These are phyloP conservation scores for Saturnispora mendoncae DNA, from an alignment of 805 yeast genomes.

Conservation along the genomic window DNA sequence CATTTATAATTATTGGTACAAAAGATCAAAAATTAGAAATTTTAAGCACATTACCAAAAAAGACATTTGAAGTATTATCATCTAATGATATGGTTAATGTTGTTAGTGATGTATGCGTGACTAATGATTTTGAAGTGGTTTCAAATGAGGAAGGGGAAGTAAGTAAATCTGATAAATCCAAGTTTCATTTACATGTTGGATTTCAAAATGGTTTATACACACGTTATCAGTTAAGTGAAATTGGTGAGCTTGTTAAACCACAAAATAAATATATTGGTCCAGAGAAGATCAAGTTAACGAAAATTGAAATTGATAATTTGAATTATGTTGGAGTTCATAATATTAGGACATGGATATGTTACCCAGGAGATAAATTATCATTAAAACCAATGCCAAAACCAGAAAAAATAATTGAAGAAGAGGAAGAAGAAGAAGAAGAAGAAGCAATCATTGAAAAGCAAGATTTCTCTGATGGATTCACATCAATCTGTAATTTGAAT, in stretches of 20 bases:
- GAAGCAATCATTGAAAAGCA: no score
- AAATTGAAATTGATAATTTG: conserved; percentile 26
- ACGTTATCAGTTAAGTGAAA: conserved; percentile 46
- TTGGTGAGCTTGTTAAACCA: conserved; percentile 59
- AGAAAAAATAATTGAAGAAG: conserved; percentile 31
- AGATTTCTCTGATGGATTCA: conserved; percentile 20
- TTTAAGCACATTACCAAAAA: conserved; percentile 49
- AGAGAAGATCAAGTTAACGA: conserved; percentile 44
- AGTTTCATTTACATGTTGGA: conserved; percentile 59
- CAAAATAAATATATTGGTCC: conserved; percentile 69
- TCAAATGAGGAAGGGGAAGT: conserved; percentile 15
- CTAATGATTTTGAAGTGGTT: conserved; percentile 27
- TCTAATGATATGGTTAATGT: conserved; percentile 59
- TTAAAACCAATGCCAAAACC: conserved; percentile 40
- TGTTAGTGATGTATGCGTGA: conserved; percentile 24
- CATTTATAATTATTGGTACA: conserved; percentile 61
- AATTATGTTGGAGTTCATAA: conserved; percentile 42
- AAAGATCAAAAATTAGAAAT: conserved; percentile 64
- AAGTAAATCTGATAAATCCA: conserved; percentile 7
- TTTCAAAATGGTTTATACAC: conserved; percentile 77
- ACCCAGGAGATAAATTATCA: conserved; percentile 27
- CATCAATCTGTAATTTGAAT: conserved; percentile 39
- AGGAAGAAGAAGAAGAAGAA: conserved; percentile 6
- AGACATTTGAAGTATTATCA: conserved; percentile 51
- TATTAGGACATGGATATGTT: conserved; percentile 48